These are phyloP conservation scores for Gilbertella persicaria DNA, from an alignment of 371 early-diverging fungal species.

Conservation along the genomic window DNA sequence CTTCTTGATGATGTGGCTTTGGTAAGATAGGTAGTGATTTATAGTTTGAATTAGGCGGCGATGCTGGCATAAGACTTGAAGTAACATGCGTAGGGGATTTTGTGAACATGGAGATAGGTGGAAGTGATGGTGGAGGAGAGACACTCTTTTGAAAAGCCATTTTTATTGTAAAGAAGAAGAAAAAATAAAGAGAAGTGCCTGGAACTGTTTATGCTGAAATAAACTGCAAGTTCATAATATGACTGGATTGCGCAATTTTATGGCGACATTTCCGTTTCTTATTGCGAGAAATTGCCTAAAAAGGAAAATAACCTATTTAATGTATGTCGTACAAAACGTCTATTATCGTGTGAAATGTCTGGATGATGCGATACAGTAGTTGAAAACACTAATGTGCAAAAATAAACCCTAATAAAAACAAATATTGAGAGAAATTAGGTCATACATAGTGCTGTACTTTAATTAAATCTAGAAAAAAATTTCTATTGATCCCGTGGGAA, in stretches of 20 bases:
- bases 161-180: neutral
- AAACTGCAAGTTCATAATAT: neutral
- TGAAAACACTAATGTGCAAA: too few species aligned
- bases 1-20: conserved; percentile 11
- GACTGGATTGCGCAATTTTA: conserved; percentile 26
- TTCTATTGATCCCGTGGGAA: too few species aligned
- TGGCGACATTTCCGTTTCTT: conserved; percentile 28
- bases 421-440: too few species aligned
- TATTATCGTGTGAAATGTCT: neutral
- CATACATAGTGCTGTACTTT: too few species aligned
- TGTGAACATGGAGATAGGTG: conserved; percentile 22
- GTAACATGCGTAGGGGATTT: neutral
- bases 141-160: neutral
- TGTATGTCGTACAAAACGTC: neutral
- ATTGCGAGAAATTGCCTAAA: conserved; percentile 25
- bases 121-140: conserved; percentile 5
- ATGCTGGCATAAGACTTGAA: conserved; percentile 14
- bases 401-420: too few species aligned
- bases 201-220: conserved; percentile 4
- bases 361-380: neutral
- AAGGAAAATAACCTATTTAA: conserved; percentile 10
- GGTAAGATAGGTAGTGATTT: conserved; percentile 19
- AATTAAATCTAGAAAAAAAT: too few species aligned
- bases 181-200: neutral
- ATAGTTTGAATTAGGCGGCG: conserved; percentile 19